phyloP scores from a whole-genome alignment of 805 yeast species.

The Suhomyces emberorum region DNA sequence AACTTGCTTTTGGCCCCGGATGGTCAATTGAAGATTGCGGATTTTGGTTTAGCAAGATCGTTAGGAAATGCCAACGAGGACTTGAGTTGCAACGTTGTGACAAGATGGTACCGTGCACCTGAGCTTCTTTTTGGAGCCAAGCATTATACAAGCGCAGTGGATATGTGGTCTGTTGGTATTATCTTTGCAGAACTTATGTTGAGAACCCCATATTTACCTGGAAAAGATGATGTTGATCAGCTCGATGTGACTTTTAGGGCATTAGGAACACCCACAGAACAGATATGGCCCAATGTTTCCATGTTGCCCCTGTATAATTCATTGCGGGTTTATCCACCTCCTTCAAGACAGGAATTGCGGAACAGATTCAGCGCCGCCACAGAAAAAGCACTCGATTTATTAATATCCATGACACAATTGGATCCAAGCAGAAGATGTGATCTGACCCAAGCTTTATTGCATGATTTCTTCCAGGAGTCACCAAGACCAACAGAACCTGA shows the following conservation, averaged over 20 bases:
- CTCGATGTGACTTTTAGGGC: conserved; percentile 92
- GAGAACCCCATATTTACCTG: conserved; percentile 92
- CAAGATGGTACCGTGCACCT: conserved; percentile 96
- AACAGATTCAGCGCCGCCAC: conserved; percentile 88
- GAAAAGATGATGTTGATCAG: conserved; percentile 86
- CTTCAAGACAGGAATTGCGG: conserved; percentile 74
- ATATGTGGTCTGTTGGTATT: conserved; percentile 45
- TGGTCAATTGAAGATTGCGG: conserved; percentile 91
- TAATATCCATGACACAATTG: conserved; percentile 68
- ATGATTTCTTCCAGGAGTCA: conserved; percentile 64
- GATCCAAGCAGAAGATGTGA: conserved; percentile 75
- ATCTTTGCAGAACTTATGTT: conserved; percentile 96
- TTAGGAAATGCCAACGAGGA: conserved; percentile 70
- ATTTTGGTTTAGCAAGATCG: conserved; percentile 93
- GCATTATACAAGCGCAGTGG: conserved; percentile 44
- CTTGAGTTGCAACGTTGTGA: conserved; percentile 90
- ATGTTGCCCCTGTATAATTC: conserved; percentile 74
- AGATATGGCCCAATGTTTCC: conserved; percentile 86
- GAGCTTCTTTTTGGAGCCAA: conserved; percentile 44
- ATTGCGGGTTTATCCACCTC: conserved; percentile 75
- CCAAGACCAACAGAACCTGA: conserved; percentile 75
- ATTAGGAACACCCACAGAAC: conserved; percentile 92
- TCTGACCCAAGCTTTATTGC: conserved; percentile 59
- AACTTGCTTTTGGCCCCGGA: conserved; percentile 81
- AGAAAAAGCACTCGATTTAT: conserved; percentile 72